Conservation (phyloP, 768 basidiomycete genomes). For the Jaapia argillacea region DNA sequence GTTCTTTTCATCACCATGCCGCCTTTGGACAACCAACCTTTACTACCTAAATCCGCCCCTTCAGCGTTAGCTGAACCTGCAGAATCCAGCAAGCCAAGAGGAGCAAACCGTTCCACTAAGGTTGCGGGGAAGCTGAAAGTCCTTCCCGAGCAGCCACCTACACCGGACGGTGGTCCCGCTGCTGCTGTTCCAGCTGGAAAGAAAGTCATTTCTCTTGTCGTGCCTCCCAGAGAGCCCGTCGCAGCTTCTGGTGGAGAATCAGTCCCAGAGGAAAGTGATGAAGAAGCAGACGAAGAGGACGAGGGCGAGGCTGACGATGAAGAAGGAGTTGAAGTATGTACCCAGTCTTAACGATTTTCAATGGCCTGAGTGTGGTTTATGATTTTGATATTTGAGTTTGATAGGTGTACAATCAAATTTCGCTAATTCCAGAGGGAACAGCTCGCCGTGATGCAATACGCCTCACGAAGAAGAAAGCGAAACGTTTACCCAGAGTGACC, state of each 20-base stretch:
- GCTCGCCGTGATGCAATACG: conserved; percentile 84
- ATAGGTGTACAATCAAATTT: conserved; percentile 90
- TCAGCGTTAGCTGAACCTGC: background rate
- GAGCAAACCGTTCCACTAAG: conserved; percentile 73
- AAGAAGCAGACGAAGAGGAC: conserved; percentile 51
- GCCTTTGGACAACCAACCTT: background rate
- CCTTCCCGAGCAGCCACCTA: conserved; percentile 65
- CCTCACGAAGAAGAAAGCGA: conserved; percentile 92
- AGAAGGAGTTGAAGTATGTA: conserved; percentile 51
- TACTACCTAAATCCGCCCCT: background rate
- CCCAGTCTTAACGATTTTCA: conserved; percentile 1
- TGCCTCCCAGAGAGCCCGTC: background rate
- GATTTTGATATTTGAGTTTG: background rate
- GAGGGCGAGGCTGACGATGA: conserved; percentile 48
- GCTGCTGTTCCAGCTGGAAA: conserved; percentile 2
- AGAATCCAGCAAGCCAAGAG: conserved; percentile 36
- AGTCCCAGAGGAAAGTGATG: conserved; percentile 57
- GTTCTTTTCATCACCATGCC: too few relatives aligned
- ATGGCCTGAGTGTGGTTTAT: background rate
- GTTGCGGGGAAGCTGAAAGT: conserved; percentile 83
- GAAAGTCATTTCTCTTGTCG: background rate
- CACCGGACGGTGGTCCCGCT: background rate
- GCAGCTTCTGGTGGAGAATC: conserved; percentile 21
- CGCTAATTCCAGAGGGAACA: conserved; percentile 89
- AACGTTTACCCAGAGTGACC: conserved; percentile 85